These are phyloP conservation scores for Plectosphaerella plurivora DNA, from an alignment of 2,329 filamentous ascomycete genomes.

Conservation along the genomic window DNA sequence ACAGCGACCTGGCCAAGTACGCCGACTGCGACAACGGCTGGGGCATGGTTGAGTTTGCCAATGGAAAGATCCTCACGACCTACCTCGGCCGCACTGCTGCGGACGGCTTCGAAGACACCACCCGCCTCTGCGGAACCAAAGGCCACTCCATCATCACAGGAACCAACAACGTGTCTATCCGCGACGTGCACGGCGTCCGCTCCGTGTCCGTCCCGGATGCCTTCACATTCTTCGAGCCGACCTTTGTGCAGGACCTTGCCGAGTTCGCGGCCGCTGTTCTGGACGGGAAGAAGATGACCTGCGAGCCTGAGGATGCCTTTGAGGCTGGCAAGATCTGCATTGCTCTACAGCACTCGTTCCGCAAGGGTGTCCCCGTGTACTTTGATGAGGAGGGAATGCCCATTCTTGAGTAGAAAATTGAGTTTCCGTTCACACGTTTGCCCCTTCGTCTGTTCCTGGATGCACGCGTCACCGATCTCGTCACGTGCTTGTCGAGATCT, in stretches of 20 bases:
- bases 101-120: conserved; percentile 26
- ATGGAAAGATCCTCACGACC: conserved; percentile 27
- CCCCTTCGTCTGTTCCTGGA: too few relatives aligned
- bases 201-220: conserved; percentile 9
- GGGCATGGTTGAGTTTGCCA: conserved; percentile 28
- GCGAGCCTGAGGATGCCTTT: conserved; percentile 15
- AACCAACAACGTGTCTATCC: neutral
- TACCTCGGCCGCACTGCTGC: conserved; percentile 27
- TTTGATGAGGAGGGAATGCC: conserved; percentile 18
- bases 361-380: conserved; percentile 16
- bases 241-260: conserved; percentile 14
- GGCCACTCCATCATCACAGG: conserved; percentile 18
- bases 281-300: conserved; percentile 13
- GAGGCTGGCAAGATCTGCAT: conserved; percentile 16
- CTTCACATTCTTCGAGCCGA: conserved; percentile 14
- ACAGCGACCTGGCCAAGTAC: conserved; percentile 20
- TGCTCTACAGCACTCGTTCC: conserved; percentile 5
- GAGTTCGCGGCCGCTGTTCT: conserved; percentile 15
- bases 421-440: too few relatives aligned
- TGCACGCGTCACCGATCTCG: too few relatives aligned
- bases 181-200: neutral
- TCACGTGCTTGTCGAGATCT: too few relatives aligned
- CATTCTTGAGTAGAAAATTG: conserved; percentile 10
- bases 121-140: conserved; percentile 27
- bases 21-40: conserved; percentile 26